These are phyloP conservation scores for Pseudocercospora crystallina DNA, from an alignment of 2,329 filamentous ascomycete species.

Conservation along the genomic window DNA sequence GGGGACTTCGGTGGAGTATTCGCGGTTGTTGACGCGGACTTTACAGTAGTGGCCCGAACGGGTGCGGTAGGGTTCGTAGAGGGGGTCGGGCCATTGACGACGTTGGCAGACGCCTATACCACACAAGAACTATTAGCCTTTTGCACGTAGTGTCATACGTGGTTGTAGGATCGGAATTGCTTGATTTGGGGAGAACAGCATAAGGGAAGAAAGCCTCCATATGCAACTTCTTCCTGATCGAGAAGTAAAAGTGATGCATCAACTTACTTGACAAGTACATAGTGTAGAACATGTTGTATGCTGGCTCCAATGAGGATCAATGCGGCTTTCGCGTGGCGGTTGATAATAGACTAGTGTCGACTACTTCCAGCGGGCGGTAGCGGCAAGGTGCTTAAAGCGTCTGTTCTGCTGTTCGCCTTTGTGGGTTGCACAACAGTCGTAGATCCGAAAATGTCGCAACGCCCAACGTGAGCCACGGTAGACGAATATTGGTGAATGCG, in stretches of 20 bases:
- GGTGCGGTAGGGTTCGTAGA: slow-evolving; percentile 78
- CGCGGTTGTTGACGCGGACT: slow-evolving; percentile 91
- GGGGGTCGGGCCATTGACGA: slow-evolving; percentile 87
- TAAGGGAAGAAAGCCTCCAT: slow-evolving; percentile 1
- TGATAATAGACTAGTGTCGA: slow-evolving; percentile 22
- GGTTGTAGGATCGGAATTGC: too few relatives aligned
- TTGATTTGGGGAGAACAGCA: slow-evolving; percentile 19
- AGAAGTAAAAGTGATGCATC: slow-evolving; percentile 29
- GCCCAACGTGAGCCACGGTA: slow-evolving; percentile 18
- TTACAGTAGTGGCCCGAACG: slow-evolving; percentile 79
- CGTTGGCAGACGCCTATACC: slow-evolving; percentile 82
- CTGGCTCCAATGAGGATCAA: slow-evolving; percentile 21
- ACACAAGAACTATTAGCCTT: too few relatives aligned
- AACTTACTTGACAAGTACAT: slow-evolving; percentile 60
- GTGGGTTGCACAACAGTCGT: slow-evolving; percentile 32
- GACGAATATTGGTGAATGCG: slow-evolving; percentile 8
- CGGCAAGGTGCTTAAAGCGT: slow-evolving; percentile 30
- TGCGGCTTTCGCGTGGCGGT: slow-evolving; percentile 20
- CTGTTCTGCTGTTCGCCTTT: slow-evolving; percentile 13
- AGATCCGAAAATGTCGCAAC: slow-evolving; percentile 15
- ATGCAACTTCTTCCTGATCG: slow-evolving; percentile 14
- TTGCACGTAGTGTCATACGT: too few relatives aligned
- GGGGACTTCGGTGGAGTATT: slow-evolving; percentile 87
- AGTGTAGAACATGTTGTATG: slow-evolving; percentile 38
- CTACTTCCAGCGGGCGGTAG: slow-evolving; percentile 25